Evolutionary conservation across 2,329 filamentous ascomycete genomes (phyloP).

Genomic region (Cercospora brassicicola): DNA sequence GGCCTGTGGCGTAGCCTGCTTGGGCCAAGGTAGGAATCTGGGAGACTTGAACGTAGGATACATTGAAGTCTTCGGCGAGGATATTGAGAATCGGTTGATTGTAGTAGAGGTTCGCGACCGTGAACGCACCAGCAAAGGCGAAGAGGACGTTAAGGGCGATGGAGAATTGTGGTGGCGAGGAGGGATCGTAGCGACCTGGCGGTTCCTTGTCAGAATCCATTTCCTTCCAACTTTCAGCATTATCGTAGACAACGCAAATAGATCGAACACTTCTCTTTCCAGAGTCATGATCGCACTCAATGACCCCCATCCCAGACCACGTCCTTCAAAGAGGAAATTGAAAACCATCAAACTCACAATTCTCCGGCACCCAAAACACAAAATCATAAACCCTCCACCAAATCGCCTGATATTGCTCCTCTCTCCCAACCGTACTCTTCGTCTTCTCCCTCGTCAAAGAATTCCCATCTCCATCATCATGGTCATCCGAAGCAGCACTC

Average conservation of each 20-base stretch:
- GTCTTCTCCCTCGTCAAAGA: not conserved
- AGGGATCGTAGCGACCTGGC: constrained; percentile 60
- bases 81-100: constrained; percentile 77
- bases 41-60: constrained; percentile 67
- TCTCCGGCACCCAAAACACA: constrained; percentile 3
- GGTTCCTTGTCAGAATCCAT: not conserved
- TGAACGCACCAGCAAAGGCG: constrained; percentile 64
- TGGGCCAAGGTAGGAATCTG: constrained; percentile 75
- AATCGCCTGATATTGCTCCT: not conserved
- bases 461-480: not conserved
- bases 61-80: constrained; percentile 68
- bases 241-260: not conserved
- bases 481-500: not conserved
- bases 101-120: constrained; percentile 80
- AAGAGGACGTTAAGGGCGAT: constrained; percentile 70
- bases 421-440: not conserved
- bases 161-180: constrained; percentile 67
- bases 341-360: not conserved
- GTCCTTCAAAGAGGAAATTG: too few relatives aligned
- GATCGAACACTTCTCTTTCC: not conserved
- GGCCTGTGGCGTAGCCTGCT: constrained; percentile 72
- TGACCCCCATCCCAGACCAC: too few relatives aligned
- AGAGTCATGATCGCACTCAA: too few relatives aligned
- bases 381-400: not conserved
- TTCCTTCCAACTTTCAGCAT: not conserved